Conservation (phyloP, 1,284 basidiomycete genomes). For the Malassezia vespertilionis region DNA sequence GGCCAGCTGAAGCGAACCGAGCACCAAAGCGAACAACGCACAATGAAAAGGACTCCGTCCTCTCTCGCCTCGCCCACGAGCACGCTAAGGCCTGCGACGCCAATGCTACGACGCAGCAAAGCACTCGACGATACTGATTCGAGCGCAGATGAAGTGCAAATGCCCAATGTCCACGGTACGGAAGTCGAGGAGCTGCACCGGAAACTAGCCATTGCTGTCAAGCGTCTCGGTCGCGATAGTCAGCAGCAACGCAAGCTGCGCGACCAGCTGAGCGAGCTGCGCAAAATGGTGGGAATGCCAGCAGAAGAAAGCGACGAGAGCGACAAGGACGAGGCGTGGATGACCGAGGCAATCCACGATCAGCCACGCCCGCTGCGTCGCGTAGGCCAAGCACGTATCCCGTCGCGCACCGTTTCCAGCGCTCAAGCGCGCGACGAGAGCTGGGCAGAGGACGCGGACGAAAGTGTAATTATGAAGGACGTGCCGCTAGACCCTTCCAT, state of each 20-base stretch:
- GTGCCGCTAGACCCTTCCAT: constrained; percentile 8
- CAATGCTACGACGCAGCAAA: background rate
- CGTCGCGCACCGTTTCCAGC: background rate
- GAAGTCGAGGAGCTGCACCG: constrained; percentile 35
- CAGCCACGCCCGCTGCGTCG: constrained; percentile 18
- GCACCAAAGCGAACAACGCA: constrained; percentile 7
- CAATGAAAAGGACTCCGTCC: too few relatives aligned
- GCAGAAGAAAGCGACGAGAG: constrained; percentile 20
- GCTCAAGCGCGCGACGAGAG: constrained; percentile 11
- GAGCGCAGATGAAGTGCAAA: background rate
- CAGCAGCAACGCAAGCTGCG: constrained; percentile 36
- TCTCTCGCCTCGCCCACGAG: background rate
- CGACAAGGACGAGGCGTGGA: constrained; percentile 24
- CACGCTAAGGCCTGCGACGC: background rate
- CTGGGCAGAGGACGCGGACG: constrained; percentile 14
- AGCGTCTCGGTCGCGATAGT: constrained; percentile 37
- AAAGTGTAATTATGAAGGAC: constrained; percentile 13
- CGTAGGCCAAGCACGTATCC: constrained; percentile 16
- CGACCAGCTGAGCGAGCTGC: constrained; percentile 34
- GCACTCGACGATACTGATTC: background rate
- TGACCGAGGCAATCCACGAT: constrained; percentile 24
- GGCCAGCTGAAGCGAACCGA: constrained; percentile 54
- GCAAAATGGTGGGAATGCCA: constrained; percentile 27
- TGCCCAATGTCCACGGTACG: background rate
- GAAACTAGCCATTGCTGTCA: constrained; percentile 36